Percentiles rank a stretch among this genome's conserved stretches.
Evolutionary conservation across 140 eudicot species (phyloP).

Genomic region (Stevia rebaudiana): DNA sequence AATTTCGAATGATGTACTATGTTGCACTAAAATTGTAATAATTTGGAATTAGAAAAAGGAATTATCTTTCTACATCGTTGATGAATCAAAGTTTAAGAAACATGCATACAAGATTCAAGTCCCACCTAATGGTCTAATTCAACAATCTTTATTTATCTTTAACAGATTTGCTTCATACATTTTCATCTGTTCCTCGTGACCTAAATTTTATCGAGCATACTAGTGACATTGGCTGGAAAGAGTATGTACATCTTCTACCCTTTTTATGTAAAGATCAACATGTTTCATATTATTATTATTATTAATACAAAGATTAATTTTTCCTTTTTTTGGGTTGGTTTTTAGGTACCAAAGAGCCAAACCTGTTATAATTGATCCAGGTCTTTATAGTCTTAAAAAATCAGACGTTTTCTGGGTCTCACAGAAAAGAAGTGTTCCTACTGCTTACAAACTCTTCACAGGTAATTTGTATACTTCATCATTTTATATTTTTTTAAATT

Average conservation of each 20-base stretch:
- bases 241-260: slow-evolving; percentile 42
- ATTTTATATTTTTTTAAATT: not conserved
- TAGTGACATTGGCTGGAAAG: slow-evolving; percentile 89
- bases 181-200: slow-evolving; percentile 52
- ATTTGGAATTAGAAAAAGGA: not conserved
- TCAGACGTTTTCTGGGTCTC: slow-evolving; percentile 64
- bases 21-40: not conserved
- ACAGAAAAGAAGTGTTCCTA: slow-evolving; percentile 56
- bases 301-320: not conserved
- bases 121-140: not conserved
- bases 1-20: too few species aligned
- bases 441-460: slow-evolving; percentile 75
- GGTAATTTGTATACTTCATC: slow-evolving; percentile 27
- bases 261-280: not conserved
- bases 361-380: slow-evolving; percentile 72
- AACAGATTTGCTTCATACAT: slow-evolving; percentile 66
- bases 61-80: not conserved
- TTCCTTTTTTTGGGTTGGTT: not conserved
- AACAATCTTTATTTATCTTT: not conserved
- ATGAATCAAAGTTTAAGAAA: slow-evolving; percentile 8
- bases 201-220: slow-evolving; percentile 80
- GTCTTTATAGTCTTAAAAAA: slow-evolving; percentile 49
- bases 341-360: slow-evolving; percentile 61
- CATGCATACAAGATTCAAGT: not conserved
- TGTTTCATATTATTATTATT: not conserved